Evolutionary conservation across 139 green algal genomes (phyloP), one percentile per base, ranked within the genome.

Genomic region (Chlorella vulgaris): DNA sequence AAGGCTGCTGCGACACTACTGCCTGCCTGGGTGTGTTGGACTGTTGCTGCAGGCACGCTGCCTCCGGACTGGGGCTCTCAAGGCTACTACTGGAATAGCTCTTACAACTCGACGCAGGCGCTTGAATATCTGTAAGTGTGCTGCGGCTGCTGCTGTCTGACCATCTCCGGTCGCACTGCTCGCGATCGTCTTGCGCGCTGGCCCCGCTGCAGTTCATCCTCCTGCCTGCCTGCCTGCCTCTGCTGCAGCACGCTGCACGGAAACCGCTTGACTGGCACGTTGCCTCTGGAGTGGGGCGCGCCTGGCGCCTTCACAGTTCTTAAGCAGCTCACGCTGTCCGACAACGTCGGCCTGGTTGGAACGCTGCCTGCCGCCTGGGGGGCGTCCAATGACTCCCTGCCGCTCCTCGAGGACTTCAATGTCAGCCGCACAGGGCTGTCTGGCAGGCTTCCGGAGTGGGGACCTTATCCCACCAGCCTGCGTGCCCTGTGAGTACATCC

Each of bases 1-100:
- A 68, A 19, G 60, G 28, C 24, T 38, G n/a, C 26, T 15, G n/a
- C 24, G n/a, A 33, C n/a, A n/a, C 28, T 35, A 33, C 29, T 47
- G 70, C 31, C 22, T 43, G 33, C n/a, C 47, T 7, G 42, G 19
- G 35, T 58, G 70, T 26, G 35, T 69, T 7, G 26, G 18, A 26
- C 70, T 77, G 7, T 26, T 58, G n/a, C 40, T 42, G 76, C 76
- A 81, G 76, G 80, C 55, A 79, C 80, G 58, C 55, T 84, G 31
- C 80, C 80, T 21, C 42, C 69, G 1, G n/a, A 74, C 58, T 84
- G 80, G 80, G 78, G 78, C 68, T 35, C n/a, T 2, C 68, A 83
- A 47, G 77, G 77, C 8, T 76, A 68, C 26, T 83, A 38, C 21
- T 76, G 33, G 47, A 76, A 76, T 18, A 13, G 4, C 35, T 35